Conservation (phyloP, 1,284 basidiomycete species). For the Fomitopsis betulina region DNA sequence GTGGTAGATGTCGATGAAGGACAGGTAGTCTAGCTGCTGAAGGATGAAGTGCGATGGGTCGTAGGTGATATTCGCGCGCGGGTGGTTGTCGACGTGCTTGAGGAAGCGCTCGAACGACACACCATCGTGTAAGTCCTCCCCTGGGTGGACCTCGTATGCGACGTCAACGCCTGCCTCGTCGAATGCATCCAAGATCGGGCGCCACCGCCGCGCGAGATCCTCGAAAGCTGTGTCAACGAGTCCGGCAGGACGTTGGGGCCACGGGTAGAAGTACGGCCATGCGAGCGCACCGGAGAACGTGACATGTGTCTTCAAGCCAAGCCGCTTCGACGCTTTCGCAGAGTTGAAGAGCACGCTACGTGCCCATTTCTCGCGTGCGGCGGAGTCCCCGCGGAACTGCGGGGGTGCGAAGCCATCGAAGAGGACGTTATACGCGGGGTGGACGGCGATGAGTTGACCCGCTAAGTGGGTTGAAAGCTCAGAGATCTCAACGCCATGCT, state of each 20-base stretch:
- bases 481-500: not conserved
- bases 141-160: not conserved
- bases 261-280: slow-evolving; percentile 1
- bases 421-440: not conserved
- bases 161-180: slow-evolving; percentile 1
- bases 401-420: not conserved
- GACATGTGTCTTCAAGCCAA: not conserved
- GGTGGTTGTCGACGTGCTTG: not conserved
- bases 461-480: not conserved
- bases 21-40: not conserved
- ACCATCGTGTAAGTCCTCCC: slow-evolving; percentile 1
- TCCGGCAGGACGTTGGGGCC: not conserved
- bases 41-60: slow-evolving; percentile 1
- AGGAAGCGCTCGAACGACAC: not conserved
- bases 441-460: slow-evolving; percentile 1
- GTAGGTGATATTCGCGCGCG: not conserved
- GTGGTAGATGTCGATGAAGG: slow-evolving; percentile 2
- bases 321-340: not conserved
- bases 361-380: not conserved
- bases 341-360: not conserved
- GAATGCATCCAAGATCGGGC: not conserved
- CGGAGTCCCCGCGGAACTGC: not conserved
- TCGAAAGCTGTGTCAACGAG: not conserved
- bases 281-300: slow-evolving; percentile 1
- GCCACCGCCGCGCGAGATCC: not conserved